Base-by-base conservation (phyloP, 768 basidiomycete species). In the Clitopilus passeckerianus region DNA sequence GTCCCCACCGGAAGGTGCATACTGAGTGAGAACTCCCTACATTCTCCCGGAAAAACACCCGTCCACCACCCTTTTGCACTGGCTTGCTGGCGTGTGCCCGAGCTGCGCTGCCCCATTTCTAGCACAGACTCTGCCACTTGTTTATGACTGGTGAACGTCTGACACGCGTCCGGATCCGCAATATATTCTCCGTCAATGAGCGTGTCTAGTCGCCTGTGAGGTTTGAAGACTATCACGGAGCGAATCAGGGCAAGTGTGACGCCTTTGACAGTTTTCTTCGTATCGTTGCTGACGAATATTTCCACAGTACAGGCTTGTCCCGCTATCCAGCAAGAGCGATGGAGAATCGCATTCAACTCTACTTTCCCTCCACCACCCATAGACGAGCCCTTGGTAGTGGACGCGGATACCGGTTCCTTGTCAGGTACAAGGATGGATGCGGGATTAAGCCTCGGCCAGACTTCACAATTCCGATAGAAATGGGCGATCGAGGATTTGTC, bases 31-130 rank as follows among this genome's bases (percentile, higher is more conserved):
- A 93, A 91, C 18, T 84, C 78, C 8, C 78, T 73, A 5, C 77
- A 75, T 61, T 87, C 83, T 1, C 85, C 84, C 2, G 88, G 75
- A 14, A 76, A 72, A 6, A 95, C 85, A 7, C 95, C 95, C 5
- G 84, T 79, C 93, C 94, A 96, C 90, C 92, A 96, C 0, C 93
- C 94, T 65, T 86, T 87, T 22, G 86, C 89, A 43, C 89, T 93
- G 9, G 88, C 90, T 50, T 50, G 46, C 10, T 41, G 37, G 67
- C 85, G 81, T 1, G 90, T 89, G 61, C 82, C 81, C 6, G 84
- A 72, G 24, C 81, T 82, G 41, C 79, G 79, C 54, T 87, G 82
- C 6, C 86, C 84, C 68, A 86, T 84, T 64, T 86, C 84, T 24
- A 96, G 77, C 4, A 75, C 75, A 33, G 83, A 80, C 65, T 86